These are phyloP conservation scores for Agarophyton chilense DNA, from an alignment of 23 red algal species.

Conservation along the genomic window DNA sequence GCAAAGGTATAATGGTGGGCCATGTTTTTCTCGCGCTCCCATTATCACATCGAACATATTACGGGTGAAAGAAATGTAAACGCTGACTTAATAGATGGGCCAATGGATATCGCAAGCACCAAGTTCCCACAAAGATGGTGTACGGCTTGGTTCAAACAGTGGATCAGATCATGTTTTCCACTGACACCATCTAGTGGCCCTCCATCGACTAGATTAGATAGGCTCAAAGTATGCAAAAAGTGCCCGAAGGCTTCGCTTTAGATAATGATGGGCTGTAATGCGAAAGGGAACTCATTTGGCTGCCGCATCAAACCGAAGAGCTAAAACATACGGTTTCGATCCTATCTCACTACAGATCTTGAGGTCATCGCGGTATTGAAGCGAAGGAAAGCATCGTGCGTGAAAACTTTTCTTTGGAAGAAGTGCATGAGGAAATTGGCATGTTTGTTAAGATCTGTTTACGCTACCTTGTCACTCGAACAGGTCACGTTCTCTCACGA, in stretches of 20 bases:
- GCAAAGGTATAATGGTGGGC: conserved; percentile 49
- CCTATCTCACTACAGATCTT: conserved; percentile 4
- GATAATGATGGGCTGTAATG: not conserved
- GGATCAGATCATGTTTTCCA: not conserved
- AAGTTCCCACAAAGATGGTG: not conserved
- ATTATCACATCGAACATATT: conserved; percentile 37
- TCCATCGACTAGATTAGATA: not conserved
- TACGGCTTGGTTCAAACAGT: not conserved
- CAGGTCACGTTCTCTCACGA: too few relatives aligned
- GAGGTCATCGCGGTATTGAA: conserved; percentile 24
- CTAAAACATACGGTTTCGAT: not conserved
- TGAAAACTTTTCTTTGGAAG: conserved; percentile 9
- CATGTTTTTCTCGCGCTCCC: not conserved
- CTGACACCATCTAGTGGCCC: not conserved
- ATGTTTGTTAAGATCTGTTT: too few relatives aligned
- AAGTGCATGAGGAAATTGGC: not conserved
- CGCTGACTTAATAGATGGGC: conserved; percentile 6
- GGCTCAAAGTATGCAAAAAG: not conserved
- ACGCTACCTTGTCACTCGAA: too few relatives aligned
- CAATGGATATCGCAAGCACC: not conserved
- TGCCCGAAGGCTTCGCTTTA: not conserved
- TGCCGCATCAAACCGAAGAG: not conserved
- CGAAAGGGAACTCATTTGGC: not conserved
- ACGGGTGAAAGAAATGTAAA: not conserved
- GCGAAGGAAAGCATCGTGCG: conserved; percentile 4